Conservation (phyloP, 768 basidiomycete species). For the Jaapia argillacea region DNA sequence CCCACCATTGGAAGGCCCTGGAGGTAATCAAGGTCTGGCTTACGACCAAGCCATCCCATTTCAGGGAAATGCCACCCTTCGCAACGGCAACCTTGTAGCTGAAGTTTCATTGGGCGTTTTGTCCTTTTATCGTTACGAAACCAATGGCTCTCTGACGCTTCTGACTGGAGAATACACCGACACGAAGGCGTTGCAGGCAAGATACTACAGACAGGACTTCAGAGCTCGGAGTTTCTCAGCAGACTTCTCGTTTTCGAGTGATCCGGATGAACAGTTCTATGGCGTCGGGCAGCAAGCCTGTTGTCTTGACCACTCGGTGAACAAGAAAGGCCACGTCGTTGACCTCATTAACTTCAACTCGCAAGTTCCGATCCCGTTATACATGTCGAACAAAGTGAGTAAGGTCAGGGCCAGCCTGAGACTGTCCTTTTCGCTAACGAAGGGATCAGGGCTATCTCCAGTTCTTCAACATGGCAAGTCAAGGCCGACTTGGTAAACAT, state of each 20-base stretch:
- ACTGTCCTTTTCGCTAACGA: background rate
- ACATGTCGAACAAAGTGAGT: constrained; percentile 27
- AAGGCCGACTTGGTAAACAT: constrained; percentile 22
- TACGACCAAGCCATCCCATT: constrained; percentile 20
- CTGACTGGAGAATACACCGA: constrained; percentile 22
- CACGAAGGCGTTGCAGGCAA: constrained; percentile 19
- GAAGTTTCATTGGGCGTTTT: constrained; percentile 11
- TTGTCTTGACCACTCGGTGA: constrained; percentile 25
- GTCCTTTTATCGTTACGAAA: constrained; percentile 21
- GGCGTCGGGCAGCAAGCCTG: constrained; percentile 28
- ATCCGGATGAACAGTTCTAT: constrained; percentile 25
- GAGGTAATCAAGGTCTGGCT: constrained; percentile 18
- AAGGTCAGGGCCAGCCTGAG: background rate
- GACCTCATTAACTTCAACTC: constrained; percentile 28
- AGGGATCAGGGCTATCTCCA: constrained; percentile 21
- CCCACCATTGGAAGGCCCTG: constrained; percentile 25
- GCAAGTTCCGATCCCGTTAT: constrained; percentile 24
- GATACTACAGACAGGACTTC: constrained; percentile 24
- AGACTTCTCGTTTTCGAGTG: constrained; percentile 21
- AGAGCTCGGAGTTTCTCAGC: constrained; percentile 21
- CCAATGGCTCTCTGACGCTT: constrained; percentile 17
- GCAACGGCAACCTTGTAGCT: constrained; percentile 23
- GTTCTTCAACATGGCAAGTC: constrained; percentile 26
- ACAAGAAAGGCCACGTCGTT: constrained; percentile 28
- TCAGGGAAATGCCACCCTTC: constrained; percentile 19